Evolutionary conservation across 2,329 filamentous ascomycete genomes (phyloP), one percentile per base, ranked within the genome.

Genomic region (Ophiostoma piceae): DNA sequence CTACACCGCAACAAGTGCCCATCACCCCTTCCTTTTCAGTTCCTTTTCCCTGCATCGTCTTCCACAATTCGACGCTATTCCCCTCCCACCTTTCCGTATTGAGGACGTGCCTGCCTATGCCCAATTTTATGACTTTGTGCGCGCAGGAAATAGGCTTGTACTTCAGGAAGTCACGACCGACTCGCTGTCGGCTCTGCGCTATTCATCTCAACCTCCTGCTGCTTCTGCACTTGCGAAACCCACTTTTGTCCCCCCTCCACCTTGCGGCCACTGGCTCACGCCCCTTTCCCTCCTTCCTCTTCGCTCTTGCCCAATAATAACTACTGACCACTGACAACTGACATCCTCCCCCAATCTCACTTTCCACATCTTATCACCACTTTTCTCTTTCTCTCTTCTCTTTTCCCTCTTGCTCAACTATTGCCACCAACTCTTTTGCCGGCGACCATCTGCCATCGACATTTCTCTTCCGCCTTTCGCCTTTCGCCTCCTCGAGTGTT

Each of bases 11-110:
- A 29, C 62, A 41, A 37, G 35, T 57, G 47, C 47, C 67, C 60
- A 71, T 69, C 70, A 41, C 51, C 41, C 70, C 64, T 71, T 43
- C 67, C 70, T 47, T 47, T 47, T 47, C 43, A 47, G 43, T 47
- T n/a, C 19, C 41, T 54, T 51, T 66, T 51, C 35, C 32, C 60
- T 32, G 32, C 39, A 66, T 47, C 39, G 11, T 8, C 39, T 66
- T 43, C 39, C 65, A 41, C n/a, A 47, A 19, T 41, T 66, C 22
- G 22, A 39, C 65, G n/a, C 37, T 66, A 19, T 41, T 7, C 39
- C n/a, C 39, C 32, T 66, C 65, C 37, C 37, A 26, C 64, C 37
- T 66, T 39, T 35, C 64, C 64, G 35, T n/a, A 43, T 66, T 66
- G 37, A 66, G 64, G 11, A 41, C 37, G 29, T 41, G n/a, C 37